These are phyloP conservation scores for Eutrema heterophyllum DNA, from an alignment of 345 rosid species.

Conservation along the genomic window DNA sequence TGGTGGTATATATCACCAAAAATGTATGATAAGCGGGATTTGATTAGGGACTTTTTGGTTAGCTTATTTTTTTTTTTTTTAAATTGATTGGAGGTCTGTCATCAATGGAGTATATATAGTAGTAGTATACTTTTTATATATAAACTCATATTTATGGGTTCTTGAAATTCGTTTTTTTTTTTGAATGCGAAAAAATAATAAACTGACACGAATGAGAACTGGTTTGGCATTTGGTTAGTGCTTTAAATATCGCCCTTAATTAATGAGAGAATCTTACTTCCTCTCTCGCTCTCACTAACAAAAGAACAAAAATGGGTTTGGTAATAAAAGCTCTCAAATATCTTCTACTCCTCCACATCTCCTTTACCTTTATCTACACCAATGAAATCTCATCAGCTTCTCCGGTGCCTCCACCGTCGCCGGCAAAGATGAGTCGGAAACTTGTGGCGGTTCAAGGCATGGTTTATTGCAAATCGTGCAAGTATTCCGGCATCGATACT, in stretches of 20 bases:
- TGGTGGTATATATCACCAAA: background rate
- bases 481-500: constrained; percentile 56
- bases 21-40: too few species aligned
- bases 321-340: background rate
- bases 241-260: constrained; percentile 10
- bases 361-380: background rate
- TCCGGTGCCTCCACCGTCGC: background rate
- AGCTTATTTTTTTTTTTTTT: too few species aligned
- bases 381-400: background rate
- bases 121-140: too few species aligned
- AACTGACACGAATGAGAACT: background rate
- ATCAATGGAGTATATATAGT: too few species aligned
- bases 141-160: background rate
- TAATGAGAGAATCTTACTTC: background rate
- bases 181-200: background rate
- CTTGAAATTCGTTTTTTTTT: background rate
- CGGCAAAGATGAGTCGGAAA: constrained; percentile 34
- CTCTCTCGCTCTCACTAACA: background rate
- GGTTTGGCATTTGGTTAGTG: background rate
- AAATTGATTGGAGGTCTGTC: too few species aligned
- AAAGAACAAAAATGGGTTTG: background rate
- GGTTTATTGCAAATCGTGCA: constrained; percentile 88
- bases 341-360: background rate
- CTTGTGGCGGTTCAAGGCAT: constrained; percentile 78
- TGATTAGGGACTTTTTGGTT: too few species aligned